Conservation (phyloP, 2,329 filamentous ascomycete genomes). For the Neophaeococcomyces aloes region DNA sequence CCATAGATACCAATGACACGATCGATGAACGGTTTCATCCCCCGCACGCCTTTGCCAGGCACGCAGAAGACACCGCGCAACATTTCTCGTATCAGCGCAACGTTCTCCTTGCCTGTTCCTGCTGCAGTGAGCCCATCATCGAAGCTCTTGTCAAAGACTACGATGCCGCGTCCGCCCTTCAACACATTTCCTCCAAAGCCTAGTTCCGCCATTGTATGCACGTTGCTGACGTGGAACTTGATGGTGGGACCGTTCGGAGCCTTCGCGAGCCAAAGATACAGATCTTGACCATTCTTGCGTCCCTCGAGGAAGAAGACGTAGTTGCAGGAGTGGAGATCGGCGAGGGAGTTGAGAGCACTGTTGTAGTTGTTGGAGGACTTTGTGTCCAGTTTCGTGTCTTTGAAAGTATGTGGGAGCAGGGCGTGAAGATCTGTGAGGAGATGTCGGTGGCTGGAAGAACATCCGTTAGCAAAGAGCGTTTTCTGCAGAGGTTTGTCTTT, state of each 20-base stretch:
- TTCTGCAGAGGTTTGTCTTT: slow-evolving; percentile 52
- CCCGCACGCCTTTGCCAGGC: slow-evolving; percentile 66
- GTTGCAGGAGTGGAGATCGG: slow-evolving; percentile 82
- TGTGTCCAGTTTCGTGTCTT: slow-evolving; percentile 93
- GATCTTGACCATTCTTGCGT: slow-evolving; percentile 73
- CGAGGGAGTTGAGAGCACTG: slow-evolving; percentile 67
- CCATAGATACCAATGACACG: slow-evolving; percentile 88
- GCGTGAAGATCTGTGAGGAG: slow-evolving; percentile 78
- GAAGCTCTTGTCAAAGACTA: slow-evolving; percentile 85
- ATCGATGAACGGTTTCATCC: slow-evolving; percentile 92
- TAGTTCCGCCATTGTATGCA: slow-evolving; percentile 94
- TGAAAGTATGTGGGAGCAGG: slow-evolving; percentile 82
- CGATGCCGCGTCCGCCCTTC: slow-evolving; percentile 80
- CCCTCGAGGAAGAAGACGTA: slow-evolving; percentile 93
- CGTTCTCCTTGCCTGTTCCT: slow-evolving; percentile 36
- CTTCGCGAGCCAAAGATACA: slow-evolving; percentile 89
- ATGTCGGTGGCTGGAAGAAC: slow-evolving; percentile 89
- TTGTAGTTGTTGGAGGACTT: slow-evolving; percentile 58
- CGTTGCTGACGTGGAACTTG: slow-evolving; percentile 45
- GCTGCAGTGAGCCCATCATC: slow-evolving; percentile 52
- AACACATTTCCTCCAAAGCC: slow-evolving; percentile 96
- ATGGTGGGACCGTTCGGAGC: slow-evolving; percentile 71
- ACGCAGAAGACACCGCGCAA: slow-evolving; percentile 87
- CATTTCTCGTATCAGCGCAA: slow-evolving; percentile 62
- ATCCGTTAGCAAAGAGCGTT: slow-evolving; percentile 4